Conservation (phyloP, 306 rosid genomes). For the Neltuma alba region DNA sequence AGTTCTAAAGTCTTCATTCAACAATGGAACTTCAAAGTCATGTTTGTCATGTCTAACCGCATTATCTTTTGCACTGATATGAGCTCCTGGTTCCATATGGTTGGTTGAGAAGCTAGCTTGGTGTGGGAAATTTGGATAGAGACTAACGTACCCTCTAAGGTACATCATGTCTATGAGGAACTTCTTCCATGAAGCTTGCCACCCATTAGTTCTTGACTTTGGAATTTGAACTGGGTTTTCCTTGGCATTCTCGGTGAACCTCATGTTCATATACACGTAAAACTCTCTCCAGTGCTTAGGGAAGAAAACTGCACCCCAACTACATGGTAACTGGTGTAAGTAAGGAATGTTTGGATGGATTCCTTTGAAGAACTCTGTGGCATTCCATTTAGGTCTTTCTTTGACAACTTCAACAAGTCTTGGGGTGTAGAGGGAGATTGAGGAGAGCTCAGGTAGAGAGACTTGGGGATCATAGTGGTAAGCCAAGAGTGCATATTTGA, state of each 20-base stretch:
- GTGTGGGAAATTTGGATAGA: slow-evolving; percentile 89
- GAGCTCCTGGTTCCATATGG: slow-evolving; percentile 99
- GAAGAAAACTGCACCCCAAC: slow-evolving; percentile 98
- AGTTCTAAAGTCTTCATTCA: slow-evolving; percentile 67
- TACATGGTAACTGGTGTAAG: slow-evolving; percentile 91
- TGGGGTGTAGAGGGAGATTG: slow-evolving; percentile 95
- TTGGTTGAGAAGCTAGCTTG: slow-evolving; percentile 95
- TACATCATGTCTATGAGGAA: slow-evolving; percentile 99
- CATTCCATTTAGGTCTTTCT: slow-evolving; percentile 93
- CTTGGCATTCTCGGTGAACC: slow-evolving; percentile 87
- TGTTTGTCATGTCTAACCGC: slow-evolving; percentile 72
- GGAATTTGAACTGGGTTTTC: slow-evolving; percentile 93
- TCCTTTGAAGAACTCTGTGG: slow-evolving; percentile 73
- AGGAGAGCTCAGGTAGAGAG: slow-evolving; percentile 81
- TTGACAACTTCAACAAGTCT: slow-evolving; percentile 88
- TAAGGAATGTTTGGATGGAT: slow-evolving; percentile 91
- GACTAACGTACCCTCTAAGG: slow-evolving; percentile 88
- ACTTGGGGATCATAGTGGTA: slow-evolving; percentile 93
- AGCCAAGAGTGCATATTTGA: slow-evolving; percentile 85
- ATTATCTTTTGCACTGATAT: slow-evolving; percentile 86
- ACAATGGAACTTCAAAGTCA: slow-evolving; percentile 89
- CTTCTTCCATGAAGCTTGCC: slow-evolving; percentile 99
- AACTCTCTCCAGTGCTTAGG: slow-evolving; percentile 98
- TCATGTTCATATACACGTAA: slow-evolving; percentile 92
- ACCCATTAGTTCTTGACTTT: slow-evolving; percentile 88